A percentile compares a stretch with the other conserved stretches of the same genome.
Conservation (phyloP, 169 alveolate genomes). For the Neospora caninum region DNA sequence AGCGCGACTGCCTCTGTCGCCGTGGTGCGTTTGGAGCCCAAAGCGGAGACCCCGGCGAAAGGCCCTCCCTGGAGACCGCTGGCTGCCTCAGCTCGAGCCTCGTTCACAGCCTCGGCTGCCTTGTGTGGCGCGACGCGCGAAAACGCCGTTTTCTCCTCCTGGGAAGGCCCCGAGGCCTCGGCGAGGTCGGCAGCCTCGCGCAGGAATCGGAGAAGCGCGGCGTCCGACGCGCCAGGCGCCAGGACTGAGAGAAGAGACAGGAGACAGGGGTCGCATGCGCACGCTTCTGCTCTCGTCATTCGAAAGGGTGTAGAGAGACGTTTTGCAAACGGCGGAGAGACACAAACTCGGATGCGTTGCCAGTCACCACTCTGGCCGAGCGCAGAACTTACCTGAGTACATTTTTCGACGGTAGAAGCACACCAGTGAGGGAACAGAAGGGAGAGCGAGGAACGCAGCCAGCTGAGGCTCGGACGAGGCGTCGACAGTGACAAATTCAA, state of each 20-base stretch:
- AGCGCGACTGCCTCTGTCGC: background rate
- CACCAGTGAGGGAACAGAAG: slow-evolving; percentile 12
- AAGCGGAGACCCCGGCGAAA: background rate
- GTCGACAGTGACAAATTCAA: background rate
- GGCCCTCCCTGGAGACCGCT: background rate
- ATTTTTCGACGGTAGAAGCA: background rate
- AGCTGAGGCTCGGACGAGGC: background rate
- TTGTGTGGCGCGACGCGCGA: background rate
- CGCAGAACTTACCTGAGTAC: background rate
- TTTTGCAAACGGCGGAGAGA: background rate
- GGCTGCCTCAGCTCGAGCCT: background rate
- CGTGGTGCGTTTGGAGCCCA: background rate
- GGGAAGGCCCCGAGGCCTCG: background rate
- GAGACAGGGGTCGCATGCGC: too few relatives aligned
- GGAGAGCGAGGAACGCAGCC: background rate
- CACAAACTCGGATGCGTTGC: background rate
- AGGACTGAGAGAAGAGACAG: background rate
- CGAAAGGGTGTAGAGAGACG: background rate
- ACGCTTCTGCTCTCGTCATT: background rate
- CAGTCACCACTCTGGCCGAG: background rate
- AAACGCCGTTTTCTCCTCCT: background rate
- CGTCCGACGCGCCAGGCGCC: background rate
- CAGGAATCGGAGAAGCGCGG: background rate
- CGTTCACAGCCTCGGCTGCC: background rate
- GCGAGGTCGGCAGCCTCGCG: background rate